A percentile compares a stretch with the other conserved stretches of the same genome.
phyloP scores from a whole-genome alignment of 2,329 filamentous ascomycete genomes.

The Cladosporium velox region DNA sequence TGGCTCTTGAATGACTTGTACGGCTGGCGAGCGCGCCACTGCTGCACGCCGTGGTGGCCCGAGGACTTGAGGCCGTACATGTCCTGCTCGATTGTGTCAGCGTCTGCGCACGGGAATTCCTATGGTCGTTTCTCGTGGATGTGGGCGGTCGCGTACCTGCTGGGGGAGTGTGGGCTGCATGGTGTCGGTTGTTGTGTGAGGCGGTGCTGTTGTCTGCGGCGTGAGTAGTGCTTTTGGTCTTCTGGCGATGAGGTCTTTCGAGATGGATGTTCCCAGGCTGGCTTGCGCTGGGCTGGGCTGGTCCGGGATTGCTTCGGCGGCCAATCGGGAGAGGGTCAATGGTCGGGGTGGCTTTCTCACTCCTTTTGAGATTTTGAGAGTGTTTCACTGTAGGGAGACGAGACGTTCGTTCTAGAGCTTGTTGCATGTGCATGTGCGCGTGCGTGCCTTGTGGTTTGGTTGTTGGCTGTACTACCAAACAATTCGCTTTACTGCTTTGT shows the following conservation, averaged over 20 bases:
- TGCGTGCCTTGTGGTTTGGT: not conserved
- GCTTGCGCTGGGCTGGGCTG: not conserved
- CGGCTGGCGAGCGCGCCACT: conserved; percentile 39
- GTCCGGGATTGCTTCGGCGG: not conserved
- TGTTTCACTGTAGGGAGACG: conserved; percentile 5
- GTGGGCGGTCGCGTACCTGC: conserved; percentile 24
- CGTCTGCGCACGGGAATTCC: not conserved
- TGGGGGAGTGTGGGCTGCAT: conserved; percentile 37
- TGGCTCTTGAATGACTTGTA: conserved; percentile 58
- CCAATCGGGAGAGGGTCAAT: conserved; percentile 10
- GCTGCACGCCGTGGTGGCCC: conserved; percentile 34
- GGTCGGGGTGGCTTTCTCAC: not conserved
- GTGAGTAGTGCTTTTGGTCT: conserved; percentile 1
- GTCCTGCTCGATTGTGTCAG: conserved; percentile 23
- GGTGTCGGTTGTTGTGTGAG: conserved; percentile 18
- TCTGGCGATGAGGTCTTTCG: conserved; percentile 18
- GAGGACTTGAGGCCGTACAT: conserved; percentile 30
- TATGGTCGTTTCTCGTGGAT: not conserved
- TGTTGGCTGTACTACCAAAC: not conserved
- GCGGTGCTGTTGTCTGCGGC: conserved; percentile 5
- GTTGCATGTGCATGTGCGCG: conserved; percentile 5
- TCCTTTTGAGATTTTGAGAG: conserved; percentile 3
- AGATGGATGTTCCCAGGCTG: conserved; percentile 14
- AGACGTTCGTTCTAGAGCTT: conserved; percentile 1
- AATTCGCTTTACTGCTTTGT: not conserved